phyloP scores from a whole-genome alignment of 768 basidiomycete species.

The Trametes cubensis region DNA sequence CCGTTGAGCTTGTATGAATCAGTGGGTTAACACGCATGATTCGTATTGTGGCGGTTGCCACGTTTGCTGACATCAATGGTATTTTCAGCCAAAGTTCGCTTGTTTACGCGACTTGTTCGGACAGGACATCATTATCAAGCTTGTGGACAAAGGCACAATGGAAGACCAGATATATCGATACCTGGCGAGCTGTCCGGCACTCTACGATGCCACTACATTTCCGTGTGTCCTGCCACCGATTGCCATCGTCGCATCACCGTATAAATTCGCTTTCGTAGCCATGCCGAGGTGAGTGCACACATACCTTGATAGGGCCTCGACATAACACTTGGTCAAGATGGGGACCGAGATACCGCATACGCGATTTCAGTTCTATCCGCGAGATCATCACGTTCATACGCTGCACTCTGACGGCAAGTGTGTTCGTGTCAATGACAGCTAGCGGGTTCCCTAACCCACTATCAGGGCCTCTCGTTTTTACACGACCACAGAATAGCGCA shows the following conservation, averaged over 20 bases:
- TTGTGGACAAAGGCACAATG: neutral
- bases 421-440: too few relatives aligned
- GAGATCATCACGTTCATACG: too few relatives aligned
- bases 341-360: neutral
- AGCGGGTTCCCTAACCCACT: too few relatives aligned
- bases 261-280: neutral
- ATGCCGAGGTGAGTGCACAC: constrained; percentile 10
- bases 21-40: too few relatives aligned
- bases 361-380: too few relatives aligned
- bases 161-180: neutral
- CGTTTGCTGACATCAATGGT: too few relatives aligned
- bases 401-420: too few relatives aligned
- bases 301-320: neutral
- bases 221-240: constrained; percentile 6
- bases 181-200: neutral
- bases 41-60: too few relatives aligned
- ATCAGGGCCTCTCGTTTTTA: neutral
- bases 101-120: too few relatives aligned
- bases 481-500: neutral
- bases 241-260: constrained; percentile 3
- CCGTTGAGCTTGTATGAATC: too few relatives aligned
- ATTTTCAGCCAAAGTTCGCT: too few relatives aligned
- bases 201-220: neutral
- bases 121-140: neutral
- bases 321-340: neutral